These are phyloP conservation scores for Plasmodium relictum DNA, from an alignment of 169 alveolate species.

Conservation along the genomic window DNA sequence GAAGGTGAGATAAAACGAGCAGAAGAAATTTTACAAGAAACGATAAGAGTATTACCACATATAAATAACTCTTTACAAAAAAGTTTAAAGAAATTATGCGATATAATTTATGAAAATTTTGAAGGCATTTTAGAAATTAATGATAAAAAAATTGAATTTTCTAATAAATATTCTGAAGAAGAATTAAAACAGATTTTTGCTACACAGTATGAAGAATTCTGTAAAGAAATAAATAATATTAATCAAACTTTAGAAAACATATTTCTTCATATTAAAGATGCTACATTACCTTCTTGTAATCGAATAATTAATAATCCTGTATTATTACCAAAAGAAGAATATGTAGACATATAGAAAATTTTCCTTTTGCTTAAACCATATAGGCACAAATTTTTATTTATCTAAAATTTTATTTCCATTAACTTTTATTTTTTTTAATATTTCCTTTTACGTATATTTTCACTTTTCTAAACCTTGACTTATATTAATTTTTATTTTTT, in stretches of 20 bases:
- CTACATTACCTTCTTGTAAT: slow-evolving; percentile 10
- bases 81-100: slow-evolving; percentile 21
- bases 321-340: slow-evolving; percentile 14
- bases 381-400: no score
- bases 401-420: no score
- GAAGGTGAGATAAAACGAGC: slow-evolving; percentile 15
- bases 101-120: slow-evolving; percentile 27
- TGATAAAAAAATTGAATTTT: slow-evolving; percentile 16
- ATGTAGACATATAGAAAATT: slow-evolving; percentile 26
- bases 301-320: neutral
- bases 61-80: slow-evolving; percentile 24
- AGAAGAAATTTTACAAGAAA: slow-evolving; percentile 49
- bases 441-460: no score
- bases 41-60: slow-evolving; percentile 50
- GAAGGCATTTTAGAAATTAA: slow-evolving; percentile 10
- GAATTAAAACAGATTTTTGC: slow-evolving; percentile 20
- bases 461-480: no score
- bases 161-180: slow-evolving; percentile 19
- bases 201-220: slow-evolving; percentile 37
- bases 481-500: no score
- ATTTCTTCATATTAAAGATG: slow-evolving; percentile 40
- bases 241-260: slow-evolving; percentile 40
- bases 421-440: no score
- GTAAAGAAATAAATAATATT: slow-evolving; percentile 32
- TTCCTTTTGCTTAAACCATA: no score